phyloP scores from a whole-genome alignment of 192 early-diverging fungal genomes.

The Gamsiella multidivaricata region DNA sequence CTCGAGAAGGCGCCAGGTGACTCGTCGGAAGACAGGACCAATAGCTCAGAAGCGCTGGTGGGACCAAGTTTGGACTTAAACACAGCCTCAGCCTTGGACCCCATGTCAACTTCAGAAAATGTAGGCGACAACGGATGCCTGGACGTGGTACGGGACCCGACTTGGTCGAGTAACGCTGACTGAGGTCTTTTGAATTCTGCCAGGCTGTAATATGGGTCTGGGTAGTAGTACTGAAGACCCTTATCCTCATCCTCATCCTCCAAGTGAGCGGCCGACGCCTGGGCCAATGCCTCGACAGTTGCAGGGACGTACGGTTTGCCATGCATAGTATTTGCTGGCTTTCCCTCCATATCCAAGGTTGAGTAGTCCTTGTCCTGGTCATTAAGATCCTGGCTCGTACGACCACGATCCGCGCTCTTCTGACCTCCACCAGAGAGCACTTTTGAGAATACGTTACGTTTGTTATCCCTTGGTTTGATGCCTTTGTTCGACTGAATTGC shows the following conservation, averaged over 20 bases:
- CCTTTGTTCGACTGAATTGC: neutral
- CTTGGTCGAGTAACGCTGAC: neutral
- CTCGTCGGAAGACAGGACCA: too few species aligned
- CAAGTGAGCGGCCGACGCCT: constrained; percentile 4
- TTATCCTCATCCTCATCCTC: constrained; percentile 21
- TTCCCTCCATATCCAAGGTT: neutral
- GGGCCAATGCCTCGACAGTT: constrained; percentile 25
- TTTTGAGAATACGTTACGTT: constrained; percentile 35
- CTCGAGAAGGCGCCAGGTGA: neutral
- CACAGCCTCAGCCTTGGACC: neutral
- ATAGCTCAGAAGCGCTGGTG: too few species aligned
- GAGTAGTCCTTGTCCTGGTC: constrained; percentile 14
- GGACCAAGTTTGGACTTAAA: too few species aligned
- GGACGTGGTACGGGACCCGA: neutral
- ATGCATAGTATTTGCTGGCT: neutral
- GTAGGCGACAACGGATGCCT: constrained; percentile 19
- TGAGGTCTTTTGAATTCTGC: constrained; percentile 17
- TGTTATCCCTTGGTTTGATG: constrained; percentile 22
- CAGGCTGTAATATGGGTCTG: constrained; percentile 28
- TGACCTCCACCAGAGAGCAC: constrained; percentile 11
- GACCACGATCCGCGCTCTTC: constrained; percentile 4
- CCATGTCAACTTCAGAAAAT: neutral
- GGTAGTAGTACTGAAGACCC: constrained; percentile 38
- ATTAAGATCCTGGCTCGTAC: constrained; percentile 23
- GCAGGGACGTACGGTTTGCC: neutral